Percentiles rank a stretch among this genome's conserved stretches.
These are phyloP conservation scores for Oryza brachyantha DNA, from an alignment of 176 grass and related monocot species.

Conservation along the genomic window DNA sequence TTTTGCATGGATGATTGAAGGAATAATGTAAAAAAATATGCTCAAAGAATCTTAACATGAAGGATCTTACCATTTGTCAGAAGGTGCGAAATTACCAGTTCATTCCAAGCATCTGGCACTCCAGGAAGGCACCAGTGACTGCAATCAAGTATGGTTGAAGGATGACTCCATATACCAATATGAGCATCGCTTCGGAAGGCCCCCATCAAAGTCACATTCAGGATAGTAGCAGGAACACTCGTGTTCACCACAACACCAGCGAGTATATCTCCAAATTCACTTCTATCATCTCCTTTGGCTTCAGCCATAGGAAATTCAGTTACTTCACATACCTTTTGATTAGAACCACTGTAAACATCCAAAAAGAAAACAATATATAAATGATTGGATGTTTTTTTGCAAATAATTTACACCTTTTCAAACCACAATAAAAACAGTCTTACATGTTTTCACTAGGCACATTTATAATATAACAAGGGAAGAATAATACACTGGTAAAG, in stretches of 20 bases:
- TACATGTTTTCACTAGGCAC: conserved; percentile 8
- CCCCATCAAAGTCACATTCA: conserved; percentile 94
- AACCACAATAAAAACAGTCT: neutral
- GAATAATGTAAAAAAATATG: neutral
- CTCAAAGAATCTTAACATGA: neutral
- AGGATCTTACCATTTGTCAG: conserved; percentile 58
- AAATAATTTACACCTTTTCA: neutral
- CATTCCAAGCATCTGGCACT: conserved; percentile 91
- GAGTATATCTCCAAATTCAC: conserved; percentile 76
- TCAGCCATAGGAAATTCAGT: conserved; percentile 68
- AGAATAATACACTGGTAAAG: neutral
- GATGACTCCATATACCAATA: conserved; percentile 85
- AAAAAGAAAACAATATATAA: neutral
- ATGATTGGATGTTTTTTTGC: neutral
- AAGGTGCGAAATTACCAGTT: conserved; percentile 83
- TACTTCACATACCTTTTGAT: conserved; percentile 78
- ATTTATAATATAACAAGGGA: neutral
- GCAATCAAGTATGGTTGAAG: conserved; percentile 85
- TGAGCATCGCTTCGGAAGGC: conserved; percentile 91
- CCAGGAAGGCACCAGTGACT: conserved; percentile 97
- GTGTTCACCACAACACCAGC: conserved; percentile 52
- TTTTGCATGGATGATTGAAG: neutral
- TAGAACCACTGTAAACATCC: conserved; percentile 57
- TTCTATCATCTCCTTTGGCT: conserved; percentile 62
- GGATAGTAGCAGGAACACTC: conserved; percentile 60